Base-by-base conservation (phyloP, 2,329 filamentous ascomycete genomes). In the Boeremia lycopersici region DNA sequence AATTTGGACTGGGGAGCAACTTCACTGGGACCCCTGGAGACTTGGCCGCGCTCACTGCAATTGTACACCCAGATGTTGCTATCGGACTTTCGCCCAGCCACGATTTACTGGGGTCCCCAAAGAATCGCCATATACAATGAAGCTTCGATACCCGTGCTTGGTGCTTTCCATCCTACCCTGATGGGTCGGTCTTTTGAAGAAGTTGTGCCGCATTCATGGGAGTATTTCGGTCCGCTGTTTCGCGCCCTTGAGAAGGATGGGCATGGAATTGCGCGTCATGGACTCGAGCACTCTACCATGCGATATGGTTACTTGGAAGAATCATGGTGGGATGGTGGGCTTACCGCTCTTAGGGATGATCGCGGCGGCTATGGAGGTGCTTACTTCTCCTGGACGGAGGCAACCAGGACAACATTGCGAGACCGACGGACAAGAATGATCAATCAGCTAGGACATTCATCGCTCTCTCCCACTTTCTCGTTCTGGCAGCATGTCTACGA, bases 41-140 rank as follows among this genome's bases (percentile, higher is more conserved):
- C 23, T 11, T 54, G 51, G 51, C 34, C 45, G 7, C 44, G 34
- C 8, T 40, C 51, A 9, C 45, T 54, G 13, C 44, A 40, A 10
- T 30, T 48, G 26, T 48, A 48, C 19, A 48, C 45, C 4, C 51
- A 54, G 12, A 48, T 45, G 44, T 15, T 54, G 12, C 46, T 54
- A 6, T 44, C 51, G 6, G 51, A 54, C n/a, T 30, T 31, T 17
- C 44, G 43, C 7, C 35, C 45, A 4, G 51, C 44, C n/a, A 28
- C 39, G n/a, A 54, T 54, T 6, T 54, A 48, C 28, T 54, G 51
- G 51, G 51, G 51, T 7, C 39, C 51, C 11, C 17, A 45, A 39
- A 35, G 39, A 5, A 54, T 45, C 12, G 40, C 39, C n/a, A 48
- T 54, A 9, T 54, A 54, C 31, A 54, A 54, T 29, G 51, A 54